Base-by-base conservation (phyloP, 768 basidiomycete species). In the Agaricus subrufescens region DNA sequence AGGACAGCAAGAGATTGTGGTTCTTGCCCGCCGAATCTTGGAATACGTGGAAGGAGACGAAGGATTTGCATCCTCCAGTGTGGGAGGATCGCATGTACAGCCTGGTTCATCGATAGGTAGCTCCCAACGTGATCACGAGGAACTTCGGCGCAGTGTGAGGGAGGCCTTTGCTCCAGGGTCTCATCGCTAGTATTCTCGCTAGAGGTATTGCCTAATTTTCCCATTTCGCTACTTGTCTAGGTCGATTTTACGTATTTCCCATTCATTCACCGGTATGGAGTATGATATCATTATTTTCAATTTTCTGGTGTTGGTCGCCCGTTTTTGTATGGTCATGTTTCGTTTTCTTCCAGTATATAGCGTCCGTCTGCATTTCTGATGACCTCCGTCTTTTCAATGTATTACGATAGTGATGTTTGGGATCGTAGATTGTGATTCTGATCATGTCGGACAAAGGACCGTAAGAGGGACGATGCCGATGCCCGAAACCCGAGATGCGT, bases 1-100 rank as follows among this genome's bases (percentile, higher is more conserved):
- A 56, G 94, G 94, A 7, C 89, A 91, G 61, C 86, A 89, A 38
- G 96, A 98, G 74, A 98, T 98, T 60, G 87, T 91, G 59, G 74
- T 87, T 27, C 81, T 98, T 44, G 86, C 89, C 7, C 78, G 87
- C 45, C 82, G 92, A 60, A 97, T 97, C 50, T 71, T 95, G 52
- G 93, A 95, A 63, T 83, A 94, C 62, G 85, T 93, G 15, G 92
- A 96, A 42, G 83, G 83, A 27, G 89, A 89, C 47, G 65, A 75
- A 1, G 88, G 89, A 30, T 79, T 76, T 7, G 72, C 81, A 52
- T 79, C 85, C 5, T 82, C 81, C 43, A 88, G 86, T 63, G 76
- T 80, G 26, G 71, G 82, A 12, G 81, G 76, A 15, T 87, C 87
- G 27, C 87, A 89, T 58, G 73, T 85, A 61, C 83, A 84, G 60